Percentiles rank a stretch among this genome's conserved stretches.
Evolutionary conservation across 2,329 filamentous ascomycete genomes (phyloP).

Genomic region (Xylaria sp.): DNA sequence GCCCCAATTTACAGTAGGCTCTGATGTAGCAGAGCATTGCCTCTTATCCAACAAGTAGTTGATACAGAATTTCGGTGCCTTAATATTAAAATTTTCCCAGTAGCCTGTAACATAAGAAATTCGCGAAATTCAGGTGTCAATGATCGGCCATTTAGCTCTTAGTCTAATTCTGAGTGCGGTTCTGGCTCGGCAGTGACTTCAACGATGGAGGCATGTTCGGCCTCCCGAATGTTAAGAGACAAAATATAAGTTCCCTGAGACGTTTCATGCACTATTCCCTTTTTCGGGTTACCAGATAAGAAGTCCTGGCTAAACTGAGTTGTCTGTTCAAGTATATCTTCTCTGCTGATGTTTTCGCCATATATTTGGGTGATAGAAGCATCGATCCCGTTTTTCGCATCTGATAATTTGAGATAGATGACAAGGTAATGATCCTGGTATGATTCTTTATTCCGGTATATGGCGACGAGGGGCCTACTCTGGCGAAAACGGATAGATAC

Average conservation of each 20-base stretch:
- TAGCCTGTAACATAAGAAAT: too few relatives aligned
- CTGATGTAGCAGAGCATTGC: too few relatives aligned
- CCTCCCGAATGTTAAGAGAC: slow-evolving; percentile 11
- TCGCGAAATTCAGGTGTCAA: too few relatives aligned
- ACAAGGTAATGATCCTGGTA: neutral
- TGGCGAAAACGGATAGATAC: slow-evolving; percentile 17
- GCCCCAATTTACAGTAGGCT: too few relatives aligned
- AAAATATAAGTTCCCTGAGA: neutral
- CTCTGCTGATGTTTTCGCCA: neutral
- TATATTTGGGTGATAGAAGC: slow-evolving; percentile 1
- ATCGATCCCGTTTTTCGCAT: neutral
- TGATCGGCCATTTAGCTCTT: too few relatives aligned
- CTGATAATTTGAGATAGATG: slow-evolving; percentile 1
- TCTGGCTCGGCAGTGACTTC: neutral
- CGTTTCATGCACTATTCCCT: neutral
- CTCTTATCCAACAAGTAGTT: too few relatives aligned
- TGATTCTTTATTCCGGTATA: neutral
- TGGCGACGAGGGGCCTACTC: neutral
- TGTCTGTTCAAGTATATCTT: slow-evolving; percentile 3
- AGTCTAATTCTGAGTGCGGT: neutral
- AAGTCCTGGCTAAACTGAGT: neutral
- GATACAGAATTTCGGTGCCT: too few relatives aligned
- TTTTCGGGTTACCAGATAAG: neutral
- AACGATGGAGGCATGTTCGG: slow-evolving; percentile 19
- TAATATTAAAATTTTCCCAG: too few relatives aligned